Conservation (phyloP, 106 monocot genomes). For the Acanthochlamys bracteata region DNA sequence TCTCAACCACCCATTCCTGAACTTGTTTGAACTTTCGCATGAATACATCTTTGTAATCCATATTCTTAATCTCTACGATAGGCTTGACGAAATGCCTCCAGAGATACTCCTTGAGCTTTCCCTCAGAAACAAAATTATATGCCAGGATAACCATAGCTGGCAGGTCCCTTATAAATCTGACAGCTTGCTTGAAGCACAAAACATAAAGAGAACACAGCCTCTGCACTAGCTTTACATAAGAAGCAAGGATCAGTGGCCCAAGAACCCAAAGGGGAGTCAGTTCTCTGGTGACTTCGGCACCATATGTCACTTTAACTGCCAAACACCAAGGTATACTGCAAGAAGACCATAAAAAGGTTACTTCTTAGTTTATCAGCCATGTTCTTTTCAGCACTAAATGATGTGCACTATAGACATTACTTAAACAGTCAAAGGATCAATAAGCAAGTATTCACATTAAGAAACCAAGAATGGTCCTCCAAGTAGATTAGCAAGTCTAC, state of each 20-base stretch:
- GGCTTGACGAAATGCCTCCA: slow-evolving; percentile 30
- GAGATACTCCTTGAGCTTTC: slow-evolving; percentile 35
- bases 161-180: slow-evolving; percentile 32
- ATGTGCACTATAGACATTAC: not conserved
- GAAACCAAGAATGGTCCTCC: no score
- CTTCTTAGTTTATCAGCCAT: not conserved
- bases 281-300: slow-evolving; percentile 54
- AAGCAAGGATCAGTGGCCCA: slow-evolving; percentile 48
- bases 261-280: slow-evolving; percentile 62
- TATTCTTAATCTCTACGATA: slow-evolving; percentile 33
- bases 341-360: slow-evolving; percentile 7
- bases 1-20: slow-evolving; percentile 48
- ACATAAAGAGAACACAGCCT: slow-evolving; percentile 41
- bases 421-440: no score
- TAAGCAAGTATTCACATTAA: no score
- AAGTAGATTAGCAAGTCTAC: no score
- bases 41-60: slow-evolving; percentile 29
- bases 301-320: slow-evolving; percentile 37
- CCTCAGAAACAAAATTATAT: slow-evolving; percentile 39
- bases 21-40: slow-evolving; percentile 31
- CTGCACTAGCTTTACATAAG: slow-evolving; percentile 52
- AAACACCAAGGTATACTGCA: slow-evolving; percentile 67
- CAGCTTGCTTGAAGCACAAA: slow-evolving; percentile 37
- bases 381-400: not conserved
- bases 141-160: slow-evolving; percentile 27